phyloP scores from a whole-genome alignment of 805 yeast genomes.

The Pichia kluyveri region DNA sequence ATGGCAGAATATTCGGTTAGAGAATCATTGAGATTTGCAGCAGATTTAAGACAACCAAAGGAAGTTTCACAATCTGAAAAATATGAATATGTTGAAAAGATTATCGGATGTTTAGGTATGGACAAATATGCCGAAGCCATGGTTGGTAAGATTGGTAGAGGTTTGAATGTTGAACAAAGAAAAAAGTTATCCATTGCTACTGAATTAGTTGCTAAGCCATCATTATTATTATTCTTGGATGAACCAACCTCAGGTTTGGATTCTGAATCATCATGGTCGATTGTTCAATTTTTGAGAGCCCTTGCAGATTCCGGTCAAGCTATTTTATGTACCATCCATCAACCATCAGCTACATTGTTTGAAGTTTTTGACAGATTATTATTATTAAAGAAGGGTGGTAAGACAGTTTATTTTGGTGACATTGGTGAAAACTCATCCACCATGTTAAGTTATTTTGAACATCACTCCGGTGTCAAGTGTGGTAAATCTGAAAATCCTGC shows the following conservation, averaged over 20 bases:
- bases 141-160: conserved; percentile 37
- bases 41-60: conserved; percentile 38
- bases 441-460: conserved; percentile 39
- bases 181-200: no score
- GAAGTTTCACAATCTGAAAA: conserved; percentile 34
- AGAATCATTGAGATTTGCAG: conserved; percentile 40
- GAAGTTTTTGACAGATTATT: conserved; percentile 29
- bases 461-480: conserved; percentile 58
- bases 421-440: conserved; percentile 37
- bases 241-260: conserved; percentile 53
- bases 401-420: conserved; percentile 47
- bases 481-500: conserved; percentile 59
- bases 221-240: no score
- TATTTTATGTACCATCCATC: conserved; percentile 49
- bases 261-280: conserved; percentile 52
- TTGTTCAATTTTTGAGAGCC: conserved; percentile 40
- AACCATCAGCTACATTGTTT: conserved; percentile 39
- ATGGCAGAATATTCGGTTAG: conserved; percentile 41
- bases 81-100: conserved; percentile 34
- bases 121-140: conserved; percentile 44
- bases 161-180: conserved; percentile 47
- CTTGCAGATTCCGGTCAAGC: conserved; percentile 47
- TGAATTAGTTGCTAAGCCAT: no score
- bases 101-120: conserved; percentile 33
- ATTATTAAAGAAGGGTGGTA: conserved; percentile 42